A percentile compares a stretch with the other conserved stretches of the same genome.
Evolutionary conservation across 345 rosid species (phyloP).

Genomic region (Populus tremula): DNA sequence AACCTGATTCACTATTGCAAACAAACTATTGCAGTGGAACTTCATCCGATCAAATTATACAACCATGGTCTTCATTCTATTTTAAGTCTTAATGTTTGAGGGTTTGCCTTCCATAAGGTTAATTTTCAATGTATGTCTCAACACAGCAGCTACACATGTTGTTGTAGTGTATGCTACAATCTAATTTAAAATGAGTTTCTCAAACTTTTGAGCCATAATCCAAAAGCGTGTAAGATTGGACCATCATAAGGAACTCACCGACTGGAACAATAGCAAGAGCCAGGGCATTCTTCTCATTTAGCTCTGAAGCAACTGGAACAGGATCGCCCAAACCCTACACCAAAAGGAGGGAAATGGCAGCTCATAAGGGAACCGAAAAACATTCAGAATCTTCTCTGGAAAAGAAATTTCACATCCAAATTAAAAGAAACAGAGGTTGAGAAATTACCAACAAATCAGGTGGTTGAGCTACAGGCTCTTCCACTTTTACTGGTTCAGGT

Average conservation of each 20-base stretch:
- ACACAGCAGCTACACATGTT: background rate
- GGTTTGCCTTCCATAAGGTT: background rate
- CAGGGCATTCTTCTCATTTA: conserved; percentile 80
- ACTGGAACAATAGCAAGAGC: conserved; percentile 92
- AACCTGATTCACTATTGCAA: background rate
- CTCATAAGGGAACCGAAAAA: conserved; percentile 3
- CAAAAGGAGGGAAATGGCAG: conserved; percentile 14
- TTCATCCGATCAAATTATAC: background rate
- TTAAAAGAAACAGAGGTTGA: background rate
- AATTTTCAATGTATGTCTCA: background rate
- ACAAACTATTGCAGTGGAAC: background rate
- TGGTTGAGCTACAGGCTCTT: conserved; percentile 56
- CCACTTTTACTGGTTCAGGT: conserved; percentile 64
- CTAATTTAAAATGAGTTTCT: background rate
- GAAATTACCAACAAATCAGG: conserved; percentile 75
- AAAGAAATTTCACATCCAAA: background rate
- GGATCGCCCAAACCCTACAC: conserved; percentile 74
- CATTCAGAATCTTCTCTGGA: background rate
- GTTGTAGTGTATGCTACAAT: background rate
- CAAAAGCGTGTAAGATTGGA: background rate
- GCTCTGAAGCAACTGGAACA: conserved; percentile 59
- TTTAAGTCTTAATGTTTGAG: background rate
- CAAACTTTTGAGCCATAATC: background rate
- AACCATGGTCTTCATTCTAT: background rate
- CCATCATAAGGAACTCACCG: conserved; percentile 44